Percentiles rank a stretch among this genome's conserved stretches.
Conservation (phyloP, 441 rosid genomes). For the Gossypium davidsonii region DNA sequence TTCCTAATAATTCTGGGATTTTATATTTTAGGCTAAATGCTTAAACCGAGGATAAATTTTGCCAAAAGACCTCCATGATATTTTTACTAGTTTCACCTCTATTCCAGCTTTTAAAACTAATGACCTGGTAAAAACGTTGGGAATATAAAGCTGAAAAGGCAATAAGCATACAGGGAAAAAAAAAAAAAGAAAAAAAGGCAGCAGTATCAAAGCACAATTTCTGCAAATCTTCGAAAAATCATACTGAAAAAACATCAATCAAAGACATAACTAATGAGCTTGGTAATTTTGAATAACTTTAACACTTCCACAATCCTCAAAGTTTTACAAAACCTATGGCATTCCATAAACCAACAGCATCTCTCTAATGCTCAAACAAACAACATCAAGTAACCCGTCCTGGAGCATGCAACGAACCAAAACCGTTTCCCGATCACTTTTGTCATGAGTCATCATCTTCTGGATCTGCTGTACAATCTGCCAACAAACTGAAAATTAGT, state of each 20-base stretch:
- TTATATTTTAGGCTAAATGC: no score
- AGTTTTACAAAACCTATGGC: no score
- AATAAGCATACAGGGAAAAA: neutral
- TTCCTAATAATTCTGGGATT: no score
- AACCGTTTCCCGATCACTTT: slow-evolving; percentile 9
- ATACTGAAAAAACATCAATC: slow-evolving; percentile 9
- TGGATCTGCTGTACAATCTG: slow-evolving; percentile 30
- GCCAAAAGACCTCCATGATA: no score
- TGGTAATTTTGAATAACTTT: slow-evolving; percentile 7
- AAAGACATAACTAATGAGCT: neutral
- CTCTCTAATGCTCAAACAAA: slow-evolving; percentile 10
- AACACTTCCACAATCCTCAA: neutral
- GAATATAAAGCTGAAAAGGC: neutral
- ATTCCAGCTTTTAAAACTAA: no score
- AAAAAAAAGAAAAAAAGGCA: neutral
- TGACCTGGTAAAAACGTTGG: no score
- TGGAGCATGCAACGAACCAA: slow-evolving; percentile 9
- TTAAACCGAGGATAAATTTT: no score
- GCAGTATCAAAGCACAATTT: neutral
- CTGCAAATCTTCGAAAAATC: slow-evolving; percentile 7
- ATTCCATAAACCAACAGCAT: neutral
- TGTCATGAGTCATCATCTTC: slow-evolving; percentile 13
- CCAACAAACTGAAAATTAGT: neutral
- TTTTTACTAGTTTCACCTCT: no score
- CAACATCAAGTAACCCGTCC: slow-evolving; percentile 12